A percentile compares a stretch with the other conserved stretches of the same genome.
Conservation (phyloP, 352 stramenopile genomes). For the Halophytophthora batemanensis region DNA sequence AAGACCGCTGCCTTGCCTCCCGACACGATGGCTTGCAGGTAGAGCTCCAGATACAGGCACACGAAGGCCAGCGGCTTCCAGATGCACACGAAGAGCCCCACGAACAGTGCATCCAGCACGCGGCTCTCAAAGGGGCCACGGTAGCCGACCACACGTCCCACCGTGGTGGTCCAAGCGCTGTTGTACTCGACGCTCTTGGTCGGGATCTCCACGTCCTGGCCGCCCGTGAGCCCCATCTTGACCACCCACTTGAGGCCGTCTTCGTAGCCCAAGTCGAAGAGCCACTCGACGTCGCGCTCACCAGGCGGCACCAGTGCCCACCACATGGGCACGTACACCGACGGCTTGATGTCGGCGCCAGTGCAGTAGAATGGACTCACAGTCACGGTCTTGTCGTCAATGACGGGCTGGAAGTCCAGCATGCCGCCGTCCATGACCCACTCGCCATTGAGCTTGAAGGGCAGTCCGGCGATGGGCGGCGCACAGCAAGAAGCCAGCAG, state of each 20-base stretch:
- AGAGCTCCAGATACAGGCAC: slow-evolving; percentile 81
- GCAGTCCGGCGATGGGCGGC: slow-evolving; percentile 72
- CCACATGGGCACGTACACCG: slow-evolving; percentile 88
- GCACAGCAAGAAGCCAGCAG: slow-evolving; percentile 81
- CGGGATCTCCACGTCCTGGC: slow-evolving; percentile 46
- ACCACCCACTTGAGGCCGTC: slow-evolving; percentile 71
- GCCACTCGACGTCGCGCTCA: slow-evolving; percentile 70
- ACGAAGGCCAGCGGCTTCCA: slow-evolving; percentile 80
- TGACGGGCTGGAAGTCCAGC: slow-evolving; percentile 80
- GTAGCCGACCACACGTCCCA: slow-evolving; percentile 79
- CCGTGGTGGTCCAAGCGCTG: slow-evolving; percentile 62
- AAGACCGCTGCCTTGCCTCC: slow-evolving; percentile 72
- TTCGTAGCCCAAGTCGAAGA: slow-evolving; percentile 85
- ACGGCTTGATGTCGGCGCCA: slow-evolving; percentile 86
- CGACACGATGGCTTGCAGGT: slow-evolving; percentile 60
- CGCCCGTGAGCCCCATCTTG: slow-evolving; percentile 31
- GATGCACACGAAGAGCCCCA: slow-evolving; percentile 68
- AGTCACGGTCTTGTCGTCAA: slow-evolving; percentile 68
- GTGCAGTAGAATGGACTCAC: slow-evolving; percentile 88
- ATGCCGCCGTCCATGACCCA: slow-evolving; percentile 87
- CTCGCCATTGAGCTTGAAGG: slow-evolving; percentile 78
- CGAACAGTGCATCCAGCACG: slow-evolving; percentile 70
- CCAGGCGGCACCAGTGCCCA: slow-evolving; percentile 75
- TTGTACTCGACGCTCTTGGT: slow-evolving; percentile 51
- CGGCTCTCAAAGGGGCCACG: slow-evolving; percentile 50